These are phyloP conservation scores for Lasiodiplodia hormozganensis DNA, from an alignment of 2,329 filamentous ascomycete species.

Conservation along the genomic window DNA sequence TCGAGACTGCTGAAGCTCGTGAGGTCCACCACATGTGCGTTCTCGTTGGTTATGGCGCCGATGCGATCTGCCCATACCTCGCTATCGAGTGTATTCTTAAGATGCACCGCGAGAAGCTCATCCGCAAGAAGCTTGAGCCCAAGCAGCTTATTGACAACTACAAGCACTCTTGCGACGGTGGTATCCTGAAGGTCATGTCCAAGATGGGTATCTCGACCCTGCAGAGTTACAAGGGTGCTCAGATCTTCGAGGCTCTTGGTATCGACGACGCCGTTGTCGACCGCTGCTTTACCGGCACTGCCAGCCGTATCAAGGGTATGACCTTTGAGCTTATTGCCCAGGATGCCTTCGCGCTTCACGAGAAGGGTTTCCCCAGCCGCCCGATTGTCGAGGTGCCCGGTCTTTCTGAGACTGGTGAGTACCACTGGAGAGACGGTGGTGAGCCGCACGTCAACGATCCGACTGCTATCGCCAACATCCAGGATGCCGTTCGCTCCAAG, in stretches of 20 bases:
- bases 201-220: constrained; percentile 99
- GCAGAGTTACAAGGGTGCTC: constrained; percentile 95
- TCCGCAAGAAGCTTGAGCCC: constrained; percentile 85
- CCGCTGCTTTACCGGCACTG: constrained; percentile 92
- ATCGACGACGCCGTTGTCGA: constrained; percentile 92
- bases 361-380: constrained; percentile 86
- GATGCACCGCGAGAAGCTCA: constrained; percentile 90
- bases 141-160: constrained; percentile 92
- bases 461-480: constrained; percentile 92
- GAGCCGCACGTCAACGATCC: constrained; percentile 96
- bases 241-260: constrained; percentile 96
- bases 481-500: constrained; percentile 94
- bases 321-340: constrained; percentile 94
- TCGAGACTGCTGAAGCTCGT: constrained; percentile 93
- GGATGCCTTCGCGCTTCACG: constrained; percentile 93
- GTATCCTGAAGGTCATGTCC: constrained; percentile 98
- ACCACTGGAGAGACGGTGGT: constrained; percentile 97
- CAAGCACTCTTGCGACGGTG: constrained; percentile 94
- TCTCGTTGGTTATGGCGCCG: constrained; percentile 92
- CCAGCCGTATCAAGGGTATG: constrained; percentile 90
- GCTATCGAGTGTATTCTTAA: constrained; percentile 97
- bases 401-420: constrained; percentile 91
- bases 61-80: constrained; percentile 93
- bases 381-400: constrained; percentile 78
- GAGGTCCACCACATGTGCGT: constrained; percentile 99